Evolutionary conservation across 805 yeast genomes (phyloP), one percentile per base, ranked within the genome.

Genomic region (Saccharomycopsis sp.): DNA sequence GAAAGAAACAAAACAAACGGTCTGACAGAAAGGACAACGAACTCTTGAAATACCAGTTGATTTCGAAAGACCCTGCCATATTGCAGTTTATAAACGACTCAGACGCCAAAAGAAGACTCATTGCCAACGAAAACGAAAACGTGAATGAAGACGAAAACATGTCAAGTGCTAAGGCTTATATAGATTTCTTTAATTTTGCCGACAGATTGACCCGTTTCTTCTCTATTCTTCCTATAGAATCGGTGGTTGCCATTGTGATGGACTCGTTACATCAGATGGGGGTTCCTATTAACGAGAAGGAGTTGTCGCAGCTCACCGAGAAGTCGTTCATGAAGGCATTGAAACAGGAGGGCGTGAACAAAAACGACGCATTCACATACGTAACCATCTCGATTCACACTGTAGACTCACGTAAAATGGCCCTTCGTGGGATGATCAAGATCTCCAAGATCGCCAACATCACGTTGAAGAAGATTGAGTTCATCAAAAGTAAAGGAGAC

Each of bases 401-500:
- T 0, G 66, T 72, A 12, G 86, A 82, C 65, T 70, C 78, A 20
- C 72, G 77, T 29, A 78, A 76, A 52, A 69, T 73, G 61, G 74
- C 70, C 0, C 66, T 83, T 3, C 66, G 73, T 24, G 87, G 88
- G 0, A 68, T 70, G 22, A 75, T 83, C 53, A 73, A 72, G 25
- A 73, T 83, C 9, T 67, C 73, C 1, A 68, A 70, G 42, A 66
- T 79, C 0, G 76, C 73, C 35, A 72, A 73, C 29, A 64, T 72
- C 56, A 67, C 69, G 9, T 71, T 78, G 56, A 76, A 79, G 58
- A 79, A 77, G 55, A 74, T 86, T 0, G 81, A 78, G 56, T 84
- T 86, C 64, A 69, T 78, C 42, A 82, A 81, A 63, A 72, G 77
- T 2, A 76, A 77, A 41, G 89, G 87, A 0, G 90, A 86, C 69